Evolutionary conservation across 345 rosid species (phyloP).

Genomic region (Citrus trifoliata): DNA sequence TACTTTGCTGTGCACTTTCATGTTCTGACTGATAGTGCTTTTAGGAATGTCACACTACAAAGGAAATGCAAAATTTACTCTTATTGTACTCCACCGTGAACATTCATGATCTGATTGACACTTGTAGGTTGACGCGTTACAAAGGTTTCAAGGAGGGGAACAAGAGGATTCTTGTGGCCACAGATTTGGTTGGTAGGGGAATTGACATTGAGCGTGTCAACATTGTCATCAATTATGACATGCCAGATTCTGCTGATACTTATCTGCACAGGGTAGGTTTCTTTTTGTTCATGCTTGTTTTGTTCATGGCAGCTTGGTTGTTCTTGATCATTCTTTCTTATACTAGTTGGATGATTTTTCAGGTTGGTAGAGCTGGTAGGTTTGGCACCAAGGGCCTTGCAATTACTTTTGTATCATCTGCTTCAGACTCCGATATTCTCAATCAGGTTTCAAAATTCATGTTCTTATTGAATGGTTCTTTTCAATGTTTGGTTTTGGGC

Average conservation of each 20-base stretch:
- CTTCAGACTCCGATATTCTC: conserved; percentile 85
- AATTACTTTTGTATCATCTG: conserved; percentile 90
- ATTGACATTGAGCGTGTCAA: conserved; percentile 98
- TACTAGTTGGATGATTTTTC: background rate
- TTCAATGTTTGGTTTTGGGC: background rate
- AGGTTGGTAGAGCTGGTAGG: conserved; percentile 99
- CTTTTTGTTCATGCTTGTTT: background rate
- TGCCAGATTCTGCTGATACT: conserved; percentile 99
- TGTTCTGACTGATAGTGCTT: background rate
- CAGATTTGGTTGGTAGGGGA: conserved; percentile 96
- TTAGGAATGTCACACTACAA: conserved; percentile 30
- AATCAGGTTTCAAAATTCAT: conserved; percentile 62
- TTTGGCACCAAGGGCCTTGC: conserved; percentile 99
- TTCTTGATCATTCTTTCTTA: background rate
- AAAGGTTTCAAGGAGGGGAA: conserved; percentile 99
- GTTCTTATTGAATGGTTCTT: background rate
- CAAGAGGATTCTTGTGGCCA: conserved; percentile 94
- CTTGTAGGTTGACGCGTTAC: conserved; percentile 83
- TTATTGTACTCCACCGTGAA: too few species aligned
- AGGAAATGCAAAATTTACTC: too few species aligned
- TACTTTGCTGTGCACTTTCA: background rate
- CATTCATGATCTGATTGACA: background rate
- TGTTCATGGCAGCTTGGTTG: background rate
- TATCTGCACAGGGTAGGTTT: conserved; percentile 85
- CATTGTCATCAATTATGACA: conserved; percentile 96